phyloP scores from a whole-genome alignment of 805 yeast genomes.

The Candida arabinofermentans region DNA sequence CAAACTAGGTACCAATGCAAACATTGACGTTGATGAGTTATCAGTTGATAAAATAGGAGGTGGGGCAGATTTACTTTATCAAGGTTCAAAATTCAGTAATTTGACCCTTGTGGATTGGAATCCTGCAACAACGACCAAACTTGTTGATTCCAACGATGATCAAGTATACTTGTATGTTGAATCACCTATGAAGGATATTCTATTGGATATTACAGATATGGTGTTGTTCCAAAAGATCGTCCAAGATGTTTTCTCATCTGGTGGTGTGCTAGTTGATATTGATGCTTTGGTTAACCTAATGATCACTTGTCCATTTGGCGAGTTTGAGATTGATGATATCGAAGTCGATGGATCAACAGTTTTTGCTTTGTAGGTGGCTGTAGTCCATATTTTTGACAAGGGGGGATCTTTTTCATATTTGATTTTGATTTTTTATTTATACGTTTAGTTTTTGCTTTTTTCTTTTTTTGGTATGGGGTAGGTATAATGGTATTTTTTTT shows the following conservation, averaged over 20 bases:
- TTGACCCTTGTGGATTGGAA: conserved; percentile 44
- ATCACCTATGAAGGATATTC: conserved; percentile 38
- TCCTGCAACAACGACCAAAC: conserved; percentile 33
- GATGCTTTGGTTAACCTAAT: conserved; percentile 36
- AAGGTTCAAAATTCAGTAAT: conserved; percentile 39
- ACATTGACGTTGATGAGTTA: conserved; percentile 6
- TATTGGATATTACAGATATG: conserved; percentile 39
- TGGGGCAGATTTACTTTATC: conserved; percentile 35
- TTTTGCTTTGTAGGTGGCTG: conserved; percentile 8
- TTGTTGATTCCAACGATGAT: conserved; percentile 12
- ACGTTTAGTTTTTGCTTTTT: background rate
- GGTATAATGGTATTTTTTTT: background rate
- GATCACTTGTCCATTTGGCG: conserved; percentile 31
- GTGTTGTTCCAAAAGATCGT: conserved; percentile 39
- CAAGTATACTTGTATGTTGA: conserved; percentile 31
- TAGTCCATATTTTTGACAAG: no score
- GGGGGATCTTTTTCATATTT: background rate
- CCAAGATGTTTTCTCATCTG: conserved; percentile 37
- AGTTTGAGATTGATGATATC: conserved; percentile 27
- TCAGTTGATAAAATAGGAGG: conserved; percentile 39
- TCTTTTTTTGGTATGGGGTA: conserved; percentile 1
- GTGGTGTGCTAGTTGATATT: conserved; percentile 35
- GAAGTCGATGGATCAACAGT: conserved; percentile 26
- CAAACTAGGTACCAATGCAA: conserved; percentile 7
- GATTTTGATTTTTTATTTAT: background rate